Percentiles rank a stretch among this genome's conserved stretches.
Evolutionary conservation across 805 yeast species (phyloP).

Genomic region (Monosporozyma servazzii): DNA sequence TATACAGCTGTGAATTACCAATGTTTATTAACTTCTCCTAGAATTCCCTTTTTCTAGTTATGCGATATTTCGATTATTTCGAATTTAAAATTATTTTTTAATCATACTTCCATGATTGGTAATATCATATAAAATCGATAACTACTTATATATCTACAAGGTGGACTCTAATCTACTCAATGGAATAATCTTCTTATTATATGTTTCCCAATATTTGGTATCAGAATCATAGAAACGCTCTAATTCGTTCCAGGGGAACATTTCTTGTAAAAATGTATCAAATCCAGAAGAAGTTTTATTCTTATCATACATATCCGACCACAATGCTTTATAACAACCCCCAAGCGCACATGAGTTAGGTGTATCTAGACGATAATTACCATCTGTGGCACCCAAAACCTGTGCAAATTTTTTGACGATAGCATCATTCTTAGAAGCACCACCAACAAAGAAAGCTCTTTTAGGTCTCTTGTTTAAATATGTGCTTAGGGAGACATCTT

Average conservation of each 20-base stretch:
- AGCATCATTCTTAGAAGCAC: slow-evolving; percentile 65
- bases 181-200: slow-evolving; percentile 25
- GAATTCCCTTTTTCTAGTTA: background rate
- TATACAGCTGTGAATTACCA: background rate
- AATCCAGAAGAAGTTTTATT: slow-evolving; percentile 23
- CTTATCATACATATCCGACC: slow-evolving; percentile 43
- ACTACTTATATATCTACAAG: background rate
- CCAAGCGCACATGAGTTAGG: slow-evolving; percentile 91
- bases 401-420: slow-evolving; percentile 62
- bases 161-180: slow-evolving; percentile 23
- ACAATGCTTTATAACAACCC: slow-evolving; percentile 77
- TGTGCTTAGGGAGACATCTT: slow-evolving; percentile 13
- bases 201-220: slow-evolving; percentile 23
- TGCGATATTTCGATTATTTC: background rate
- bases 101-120: background rate
- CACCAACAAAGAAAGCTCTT: slow-evolving; percentile 76
- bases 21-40: background rate
- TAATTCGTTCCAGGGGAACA: slow-evolving; percentile 39
- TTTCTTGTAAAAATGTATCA: slow-evolving; percentile 38
- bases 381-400: slow-evolving; percentile 51
- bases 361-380: slow-evolving; percentile 62
- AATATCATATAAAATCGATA: background rate
- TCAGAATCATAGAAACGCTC: slow-evolving; percentile 20
- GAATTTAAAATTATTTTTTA: background rate
- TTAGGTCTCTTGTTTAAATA: slow-evolving; percentile 44